A percentile compares a stretch with the other conserved stretches of the same genome.
These are phyloP conservation scores for Cardamine occulta DNA, from an alignment of 345 rosid genomes.

Conservation along the genomic window DNA sequence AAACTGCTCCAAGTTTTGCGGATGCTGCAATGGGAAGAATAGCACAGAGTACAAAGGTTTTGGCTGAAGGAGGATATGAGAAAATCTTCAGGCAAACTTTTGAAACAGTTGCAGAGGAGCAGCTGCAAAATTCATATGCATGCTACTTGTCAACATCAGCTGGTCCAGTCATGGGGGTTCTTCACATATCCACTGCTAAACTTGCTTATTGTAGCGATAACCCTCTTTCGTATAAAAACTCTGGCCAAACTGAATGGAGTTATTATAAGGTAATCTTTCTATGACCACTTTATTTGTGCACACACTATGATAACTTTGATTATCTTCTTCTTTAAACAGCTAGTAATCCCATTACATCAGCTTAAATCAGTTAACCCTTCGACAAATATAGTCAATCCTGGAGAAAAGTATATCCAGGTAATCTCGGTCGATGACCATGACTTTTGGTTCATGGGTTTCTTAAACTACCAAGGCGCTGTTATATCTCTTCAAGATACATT, in stretches of 20 bases:
- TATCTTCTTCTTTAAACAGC: conserved; percentile 46
- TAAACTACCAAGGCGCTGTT: conserved; percentile 58
- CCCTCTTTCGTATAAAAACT: conserved; percentile 65
- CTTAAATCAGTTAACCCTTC: conserved; percentile 66
- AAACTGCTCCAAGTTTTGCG: conserved; percentile 71
- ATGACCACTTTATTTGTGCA: no score
- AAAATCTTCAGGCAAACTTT: conserved; percentile 70
- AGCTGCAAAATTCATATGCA: conserved; percentile 58
- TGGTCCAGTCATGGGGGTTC: conserved; percentile 80
- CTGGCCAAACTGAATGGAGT: conserved; percentile 69
- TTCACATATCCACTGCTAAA: conserved; percentile 68
- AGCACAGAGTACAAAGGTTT: conserved; percentile 73
- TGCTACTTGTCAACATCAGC: conserved; percentile 81
- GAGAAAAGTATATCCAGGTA: conserved; percentile 70
- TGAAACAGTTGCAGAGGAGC: conserved; percentile 71
- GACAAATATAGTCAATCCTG: conserved; percentile 49
- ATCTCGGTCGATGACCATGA: conserved; percentile 62
- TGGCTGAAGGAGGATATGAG: conserved; percentile 83
- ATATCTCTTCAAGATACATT: conserved; percentile 49
- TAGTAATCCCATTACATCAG: conserved; percentile 64
- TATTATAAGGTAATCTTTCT: conserved; percentile 60
- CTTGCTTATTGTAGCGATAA: conserved; percentile 73
- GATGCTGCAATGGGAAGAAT: conserved; percentile 86
- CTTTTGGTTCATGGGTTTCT: conserved; percentile 77
- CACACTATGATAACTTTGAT: no score